Conservation (phyloP, 2,329 filamentous ascomycete genomes). For the Dactylellina parvicollis region DNA sequence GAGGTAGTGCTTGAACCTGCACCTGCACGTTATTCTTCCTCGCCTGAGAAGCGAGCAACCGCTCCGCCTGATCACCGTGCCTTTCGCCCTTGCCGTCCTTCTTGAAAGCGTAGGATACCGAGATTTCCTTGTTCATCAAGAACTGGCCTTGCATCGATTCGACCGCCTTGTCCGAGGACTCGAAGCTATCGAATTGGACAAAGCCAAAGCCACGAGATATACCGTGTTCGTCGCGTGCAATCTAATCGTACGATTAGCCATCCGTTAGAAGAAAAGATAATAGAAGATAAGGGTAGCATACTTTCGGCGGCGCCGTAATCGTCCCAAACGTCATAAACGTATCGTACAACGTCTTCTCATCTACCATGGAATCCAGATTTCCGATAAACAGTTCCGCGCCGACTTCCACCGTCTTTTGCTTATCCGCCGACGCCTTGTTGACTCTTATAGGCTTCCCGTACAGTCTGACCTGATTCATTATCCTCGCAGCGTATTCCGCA, state of each 20-base stretch:
- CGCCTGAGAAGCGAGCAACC: constrained; percentile 88
- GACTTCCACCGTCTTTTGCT: constrained; percentile 90
- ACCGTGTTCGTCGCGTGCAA: constrained; percentile 85
- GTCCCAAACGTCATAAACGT: constrained; percentile 92
- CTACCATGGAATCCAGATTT: constrained; percentile 91
- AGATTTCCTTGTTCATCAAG: constrained; percentile 94
- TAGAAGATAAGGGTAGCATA: constrained; percentile 61
- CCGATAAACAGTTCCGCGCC: constrained; percentile 97
- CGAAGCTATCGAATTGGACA: constrained; percentile 90
- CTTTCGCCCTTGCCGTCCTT: constrained; percentile 97
- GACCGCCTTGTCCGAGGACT: constrained; percentile 90
- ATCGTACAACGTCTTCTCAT: constrained; percentile 95
- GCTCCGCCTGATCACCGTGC: constrained; percentile 92
- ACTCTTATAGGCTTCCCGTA: constrained; percentile 95
- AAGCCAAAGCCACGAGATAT: constrained; percentile 96
- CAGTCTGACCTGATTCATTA: constrained; percentile 94
- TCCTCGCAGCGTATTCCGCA: constrained; percentile 93
- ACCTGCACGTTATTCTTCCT: constrained; percentile 93
- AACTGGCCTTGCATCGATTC: constrained; percentile 95
- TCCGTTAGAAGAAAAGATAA: neutral
- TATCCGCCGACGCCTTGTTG: constrained; percentile 93
- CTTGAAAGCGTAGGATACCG: constrained; percentile 98
- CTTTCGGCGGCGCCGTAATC: constrained; percentile 84
- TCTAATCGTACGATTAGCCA: constrained; percentile 60
- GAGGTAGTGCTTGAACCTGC: constrained; percentile 77